These are phyloP conservation scores for Rosa rugosa DNA, from an alignment of 306 rosid species.

Conservation along the genomic window DNA sequence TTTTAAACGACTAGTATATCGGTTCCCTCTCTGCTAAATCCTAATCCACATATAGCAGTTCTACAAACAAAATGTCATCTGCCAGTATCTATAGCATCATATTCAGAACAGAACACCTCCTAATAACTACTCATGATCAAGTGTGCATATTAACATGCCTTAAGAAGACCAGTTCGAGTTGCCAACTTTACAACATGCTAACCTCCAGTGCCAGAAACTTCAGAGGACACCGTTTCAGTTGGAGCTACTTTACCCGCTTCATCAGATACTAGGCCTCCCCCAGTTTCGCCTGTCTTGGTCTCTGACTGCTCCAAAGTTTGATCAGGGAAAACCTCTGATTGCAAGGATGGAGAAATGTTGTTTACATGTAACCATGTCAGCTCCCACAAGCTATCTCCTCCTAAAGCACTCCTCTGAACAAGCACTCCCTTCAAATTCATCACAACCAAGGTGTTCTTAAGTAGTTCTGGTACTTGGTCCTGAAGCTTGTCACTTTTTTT, in stretches of 20 bases:
- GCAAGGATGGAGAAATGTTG: slow-evolving; percentile 76
- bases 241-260: slow-evolving; percentile 43
- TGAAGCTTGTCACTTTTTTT: slow-evolving; percentile 88
- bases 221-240: slow-evolving; percentile 39
- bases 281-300: slow-evolving; percentile 44
- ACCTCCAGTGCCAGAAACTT: slow-evolving; percentile 47
- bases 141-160: slow-evolving; percentile 26
- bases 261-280: slow-evolving; percentile 41
- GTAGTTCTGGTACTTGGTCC: slow-evolving; percentile 85
- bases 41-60: slow-evolving; percentile 30
- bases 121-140: slow-evolving; percentile 29
- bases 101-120: slow-evolving; percentile 36
- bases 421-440: slow-evolving; percentile 82
- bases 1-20: slow-evolving; percentile 13
- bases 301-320: slow-evolving; percentile 56
- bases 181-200: slow-evolving; percentile 33
- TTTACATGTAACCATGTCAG: slow-evolving; percentile 93
- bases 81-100: slow-evolving; percentile 35
- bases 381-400: slow-evolving; percentile 97
- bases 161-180: slow-evolving; percentile 28
- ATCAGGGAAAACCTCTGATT: slow-evolving; percentile 83
- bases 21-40: slow-evolving; percentile 18
- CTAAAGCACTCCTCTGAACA: slow-evolving; percentile 76
- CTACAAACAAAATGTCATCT: slow-evolving; percentile 25
- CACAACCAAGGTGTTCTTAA: slow-evolving; percentile 70